A percentile compares a stretch with the other conserved stretches of the same genome.
Evolutionary conservation across 495 filamentous ascomycete species (phyloP).

Genomic region (Talaromyces wortmannii): DNA sequence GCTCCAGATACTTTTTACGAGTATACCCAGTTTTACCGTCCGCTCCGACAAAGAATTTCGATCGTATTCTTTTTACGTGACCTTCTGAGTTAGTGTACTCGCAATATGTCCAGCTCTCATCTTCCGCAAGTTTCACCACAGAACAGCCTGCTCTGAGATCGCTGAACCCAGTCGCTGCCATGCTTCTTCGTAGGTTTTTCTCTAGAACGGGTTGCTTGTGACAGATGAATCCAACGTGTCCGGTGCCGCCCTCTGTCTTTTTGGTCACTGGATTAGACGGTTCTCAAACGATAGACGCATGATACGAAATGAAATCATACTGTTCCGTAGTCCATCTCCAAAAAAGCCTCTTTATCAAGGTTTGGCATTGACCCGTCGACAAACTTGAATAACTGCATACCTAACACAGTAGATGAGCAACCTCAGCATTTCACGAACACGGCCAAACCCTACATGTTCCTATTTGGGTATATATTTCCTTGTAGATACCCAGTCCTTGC

Average conservation of each 20-base stretch:
- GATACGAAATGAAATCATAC: conserved; percentile 6
- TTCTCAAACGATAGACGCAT: not conserved
- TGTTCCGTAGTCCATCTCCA: conserved; percentile 22
- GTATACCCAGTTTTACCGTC: conserved; percentile 46
- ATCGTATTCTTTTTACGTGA: conserved; percentile 12
- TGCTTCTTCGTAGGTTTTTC: conserved; percentile 16
- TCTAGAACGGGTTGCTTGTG: conserved; percentile 21
- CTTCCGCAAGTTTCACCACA: conserved; percentile 20
- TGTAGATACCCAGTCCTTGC: conserved; percentile 36
- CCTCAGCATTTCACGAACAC: not conserved
- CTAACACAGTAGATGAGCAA: conserved; percentile 3
- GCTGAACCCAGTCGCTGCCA: conserved; percentile 18
- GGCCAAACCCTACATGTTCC: conserved; percentile 17
- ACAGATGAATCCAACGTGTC: conserved; percentile 27
- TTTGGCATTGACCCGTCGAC: conserved; percentile 13
- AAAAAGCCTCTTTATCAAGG: conserved; percentile 13
- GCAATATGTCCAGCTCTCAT: conserved; percentile 22
- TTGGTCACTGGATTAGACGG: not conserved
- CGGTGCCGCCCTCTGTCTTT: conserved; percentile 24
- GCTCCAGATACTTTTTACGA: conserved; percentile 42
- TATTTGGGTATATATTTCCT: conserved; percentile 26
- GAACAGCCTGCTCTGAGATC: conserved; percentile 25
- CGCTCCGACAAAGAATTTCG: conserved; percentile 38
- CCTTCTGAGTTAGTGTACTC: conserved; percentile 25
- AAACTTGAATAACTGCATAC: conserved; percentile 19